Evolutionary conservation across 805 yeast genomes (phyloP).

Genomic region (Saccharomycopsis synnaedendra): DNA sequence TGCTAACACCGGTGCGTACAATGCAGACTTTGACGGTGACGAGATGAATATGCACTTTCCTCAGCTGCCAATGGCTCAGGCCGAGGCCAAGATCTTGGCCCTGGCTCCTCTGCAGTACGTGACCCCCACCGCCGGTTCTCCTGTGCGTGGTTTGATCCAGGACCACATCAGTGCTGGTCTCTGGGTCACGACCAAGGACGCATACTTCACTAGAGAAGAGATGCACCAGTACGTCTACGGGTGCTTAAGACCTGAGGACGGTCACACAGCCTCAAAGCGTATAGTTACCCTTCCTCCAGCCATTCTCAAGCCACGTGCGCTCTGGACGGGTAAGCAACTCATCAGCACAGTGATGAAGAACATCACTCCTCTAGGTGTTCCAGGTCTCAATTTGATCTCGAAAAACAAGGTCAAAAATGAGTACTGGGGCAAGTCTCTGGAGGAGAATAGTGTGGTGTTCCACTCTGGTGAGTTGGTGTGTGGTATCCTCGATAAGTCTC

Average conservation of each 20-base stretch:
- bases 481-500: slow-evolving; percentile 95
- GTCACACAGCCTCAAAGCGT: slow-evolving; percentile 66
- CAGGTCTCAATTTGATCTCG: slow-evolving; percentile 80
- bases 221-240: slow-evolving; percentile 93
- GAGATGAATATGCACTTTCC: slow-evolving; percentile 99
- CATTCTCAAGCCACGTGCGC: slow-evolving; percentile 68
- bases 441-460: slow-evolving; percentile 80
- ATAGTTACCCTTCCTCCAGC: slow-evolving; percentile 85
- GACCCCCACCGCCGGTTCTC: slow-evolving; percentile 97
- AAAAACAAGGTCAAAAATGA: slow-evolving; percentile 86
- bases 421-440: slow-evolving; percentile 83
- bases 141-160: slow-evolving; percentile 96
- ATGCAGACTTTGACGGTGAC: slow-evolving; percentile 99
- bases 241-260: slow-evolving; percentile 94
- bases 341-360: slow-evolving; percentile 86
- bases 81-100: slow-evolving; percentile 91
- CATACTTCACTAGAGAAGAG: slow-evolving; percentile 80
- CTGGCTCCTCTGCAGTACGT: slow-evolving; percentile 95
- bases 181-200: slow-evolving; percentile 90
- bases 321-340: slow-evolving; percentile 98
- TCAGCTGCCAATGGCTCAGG: slow-evolving; percentile 92
- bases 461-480: slow-evolving; percentile 75
- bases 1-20: slow-evolving; percentile 98
- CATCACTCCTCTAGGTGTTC: slow-evolving; percentile 76
- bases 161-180: slow-evolving; percentile 99